phyloP scores from a whole-genome alignment of 2,329 filamentous ascomycete genomes.

The Epichloe sylvatica region DNA sequence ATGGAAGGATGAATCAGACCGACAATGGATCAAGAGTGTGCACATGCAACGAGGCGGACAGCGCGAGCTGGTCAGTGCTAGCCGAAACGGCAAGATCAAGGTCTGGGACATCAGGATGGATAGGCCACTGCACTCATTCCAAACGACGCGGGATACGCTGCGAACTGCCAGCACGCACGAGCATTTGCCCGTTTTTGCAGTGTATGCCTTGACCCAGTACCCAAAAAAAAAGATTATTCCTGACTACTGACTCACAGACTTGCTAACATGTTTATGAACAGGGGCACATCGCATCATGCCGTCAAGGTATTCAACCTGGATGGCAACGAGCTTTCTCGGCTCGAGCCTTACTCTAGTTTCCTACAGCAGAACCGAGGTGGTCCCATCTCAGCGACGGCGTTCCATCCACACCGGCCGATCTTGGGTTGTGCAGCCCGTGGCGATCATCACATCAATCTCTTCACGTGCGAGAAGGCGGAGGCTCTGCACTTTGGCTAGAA shows the following conservation, averaged over 20 bases:
- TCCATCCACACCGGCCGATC: slow-evolving; percentile 89
- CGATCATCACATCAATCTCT: slow-evolving; percentile 83
- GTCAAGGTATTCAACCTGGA: slow-evolving; percentile 90
- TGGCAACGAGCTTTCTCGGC: slow-evolving; percentile 61
- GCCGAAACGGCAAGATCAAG: slow-evolving; percentile 83
- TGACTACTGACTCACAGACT: not conserved
- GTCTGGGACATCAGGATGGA: slow-evolving; percentile 94
- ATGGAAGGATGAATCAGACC: slow-evolving; percentile 78
- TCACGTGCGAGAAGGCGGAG: slow-evolving; percentile 49
- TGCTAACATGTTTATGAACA: slow-evolving; percentile 21
- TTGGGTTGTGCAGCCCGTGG: slow-evolving; percentile 76
- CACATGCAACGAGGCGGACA: slow-evolving; percentile 94
- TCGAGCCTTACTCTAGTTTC: slow-evolving; percentile 86
- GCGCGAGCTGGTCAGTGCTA: slow-evolving; percentile 79
- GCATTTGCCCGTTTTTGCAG: slow-evolving; percentile 87
- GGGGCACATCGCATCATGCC: slow-evolving; percentile 73
- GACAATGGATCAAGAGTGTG: slow-evolving; percentile 89
- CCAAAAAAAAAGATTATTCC: not conserved
- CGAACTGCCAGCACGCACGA: slow-evolving; percentile 87
- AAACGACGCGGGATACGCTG: slow-evolving; percentile 62
- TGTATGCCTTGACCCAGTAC: slow-evolving; percentile 41
- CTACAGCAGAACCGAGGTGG: slow-evolving; percentile 65
- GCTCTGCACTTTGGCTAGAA: slow-evolving; percentile 18
- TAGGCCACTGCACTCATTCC: slow-evolving; percentile 56
- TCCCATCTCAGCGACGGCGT: slow-evolving; percentile 78